phyloP scores from a whole-genome alignment of 768 basidiomycete species.

The Kwoniella sp. region DNA sequence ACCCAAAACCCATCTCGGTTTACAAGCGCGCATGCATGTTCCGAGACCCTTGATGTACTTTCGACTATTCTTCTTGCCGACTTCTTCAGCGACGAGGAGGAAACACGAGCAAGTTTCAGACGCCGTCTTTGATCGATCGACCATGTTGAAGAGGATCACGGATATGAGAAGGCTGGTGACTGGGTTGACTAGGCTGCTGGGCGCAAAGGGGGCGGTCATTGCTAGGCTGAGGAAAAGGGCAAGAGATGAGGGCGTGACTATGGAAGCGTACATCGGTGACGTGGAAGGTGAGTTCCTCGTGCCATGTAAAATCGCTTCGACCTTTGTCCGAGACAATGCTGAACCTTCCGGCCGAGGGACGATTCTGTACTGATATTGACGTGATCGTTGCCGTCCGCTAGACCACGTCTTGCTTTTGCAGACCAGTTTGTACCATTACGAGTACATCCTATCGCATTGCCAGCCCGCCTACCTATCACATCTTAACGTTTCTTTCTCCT shows the following conservation, averaged over 20 bases:
- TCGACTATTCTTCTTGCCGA: conserved; percentile 49
- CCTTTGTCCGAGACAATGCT: too few relatives aligned
- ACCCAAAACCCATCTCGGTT: background rate
- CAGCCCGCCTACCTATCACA: conserved; percentile 83
- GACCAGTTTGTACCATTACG: conserved; percentile 79
- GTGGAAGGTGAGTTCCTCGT: conserved; percentile 70
- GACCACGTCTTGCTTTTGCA: conserved; percentile 90
- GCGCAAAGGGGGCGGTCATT: conserved; percentile 79
- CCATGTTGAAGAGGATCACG: conserved; percentile 74
- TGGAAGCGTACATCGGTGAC: conserved; percentile 86
- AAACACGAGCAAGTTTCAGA: conserved; percentile 30
- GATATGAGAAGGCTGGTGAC: conserved; percentile 76
- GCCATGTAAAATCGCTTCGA: too few relatives aligned
- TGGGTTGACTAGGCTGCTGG: conserved; percentile 71
- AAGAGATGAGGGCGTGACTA: conserved; percentile 61
- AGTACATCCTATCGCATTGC: conserved; percentile 81
- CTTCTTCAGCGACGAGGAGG: conserved; percentile 31
- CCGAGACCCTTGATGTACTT: conserved; percentile 34
- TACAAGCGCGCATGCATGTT: conserved; percentile 5
- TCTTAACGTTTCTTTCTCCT: conserved; percentile 66
- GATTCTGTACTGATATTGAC: too few relatives aligned
- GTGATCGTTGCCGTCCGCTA: too few relatives aligned
- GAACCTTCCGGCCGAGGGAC: too few relatives aligned
- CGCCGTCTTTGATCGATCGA: conserved; percentile 53
- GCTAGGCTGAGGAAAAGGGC: conserved; percentile 76